Evolutionary conservation across 176 grass and related monocot species (phyloP).

Genomic region (Avena sativa): DNA sequence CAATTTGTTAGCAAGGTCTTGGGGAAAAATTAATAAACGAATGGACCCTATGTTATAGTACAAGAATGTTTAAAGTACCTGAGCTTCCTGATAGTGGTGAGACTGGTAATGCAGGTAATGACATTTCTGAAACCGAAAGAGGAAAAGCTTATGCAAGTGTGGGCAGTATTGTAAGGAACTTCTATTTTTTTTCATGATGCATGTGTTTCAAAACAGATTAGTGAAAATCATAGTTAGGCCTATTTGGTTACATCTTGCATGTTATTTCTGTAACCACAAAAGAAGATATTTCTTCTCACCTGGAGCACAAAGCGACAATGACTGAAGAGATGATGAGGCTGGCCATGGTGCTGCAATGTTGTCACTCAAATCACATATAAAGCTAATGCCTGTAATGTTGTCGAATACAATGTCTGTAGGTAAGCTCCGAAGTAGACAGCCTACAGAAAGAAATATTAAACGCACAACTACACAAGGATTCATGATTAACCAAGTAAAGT

Average conservation of each 20-base stretch:
- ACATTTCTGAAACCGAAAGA: slow-evolving; percentile 80
- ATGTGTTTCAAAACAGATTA: not conserved
- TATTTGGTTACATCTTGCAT: not conserved
- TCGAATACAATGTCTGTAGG: slow-evolving; percentile 90
- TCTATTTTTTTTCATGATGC: not conserved
- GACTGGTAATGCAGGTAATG: slow-evolving; percentile 90
- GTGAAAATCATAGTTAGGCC: not conserved
- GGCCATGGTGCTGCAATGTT: slow-evolving; percentile 99
- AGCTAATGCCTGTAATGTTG: slow-evolving; percentile 90
- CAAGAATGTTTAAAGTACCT: slow-evolving; percentile 50
- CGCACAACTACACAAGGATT: slow-evolving; percentile 13
- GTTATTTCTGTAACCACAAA: not conserved
- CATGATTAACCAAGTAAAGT: slow-evolving; percentile 39
- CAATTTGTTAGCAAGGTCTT: slow-evolving; percentile 9
- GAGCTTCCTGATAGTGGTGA: slow-evolving; percentile 60
- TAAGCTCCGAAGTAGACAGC: slow-evolving; percentile 91
- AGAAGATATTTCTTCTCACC: slow-evolving; percentile 48
- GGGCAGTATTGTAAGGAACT: not conserved
- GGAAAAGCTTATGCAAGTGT: slow-evolving; percentile 23
- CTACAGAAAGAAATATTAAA: slow-evolving; percentile 51
- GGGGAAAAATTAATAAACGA: not conserved
- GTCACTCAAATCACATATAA: slow-evolving; percentile 93
- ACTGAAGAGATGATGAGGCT: slow-evolving; percentile 89
- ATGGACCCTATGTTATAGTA: not conserved
- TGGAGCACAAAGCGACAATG: slow-evolving; percentile 94